Base-by-base conservation (phyloP, 768 basidiomycete genomes). In the Phlegmacium glaucopus region DNA sequence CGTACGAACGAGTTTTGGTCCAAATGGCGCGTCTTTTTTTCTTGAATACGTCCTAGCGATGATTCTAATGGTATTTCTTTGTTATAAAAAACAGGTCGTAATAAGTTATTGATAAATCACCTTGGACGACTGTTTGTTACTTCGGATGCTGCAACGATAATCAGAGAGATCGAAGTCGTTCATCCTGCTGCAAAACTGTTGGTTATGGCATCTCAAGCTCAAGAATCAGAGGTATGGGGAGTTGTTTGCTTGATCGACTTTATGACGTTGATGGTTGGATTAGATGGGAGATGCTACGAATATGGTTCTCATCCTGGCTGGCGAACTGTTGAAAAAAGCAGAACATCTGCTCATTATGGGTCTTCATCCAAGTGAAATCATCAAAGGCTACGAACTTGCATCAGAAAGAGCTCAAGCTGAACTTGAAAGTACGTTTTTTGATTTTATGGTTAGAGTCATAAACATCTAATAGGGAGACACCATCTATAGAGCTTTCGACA, bases 211-310 rank as follows among this genome's bases (percentile, higher is more conserved):
- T 91, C 90, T 22, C 94, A 97, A 61, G 90, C 95, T 10, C 96
- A 98, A 65, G 96, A 97, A 65, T 66, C 84, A 0, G 95, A 98
- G 80, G 94, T 92, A 48, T 51, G 80, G 67, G 11, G 30, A 41
- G 18, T 28, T 42, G 48, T 46, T 27, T 36, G 9, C 2, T 18
- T 9, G n/a, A 28, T 28, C 12, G 29, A 30, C 37, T 44, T 39
- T 32, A 9, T 18, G 37, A 15, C 48, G 36, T 49, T 42, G 22
- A 22, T 45, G 26, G 12, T 16, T 38, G 42, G 49, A 27, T 42
- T 63, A 92, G 94, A 94, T 96, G 90, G 96, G 96, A 47, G 95
- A 98, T 72, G 83, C 92, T 36, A 97, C 96, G 40, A 99, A 98
- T 67, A 77, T 88, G 60, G 94, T 98, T 39, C 70, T 99, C 62